Conservation (phyloP, 2,329 filamentous ascomycete genomes). For the Trichoderma koningii region DNA sequence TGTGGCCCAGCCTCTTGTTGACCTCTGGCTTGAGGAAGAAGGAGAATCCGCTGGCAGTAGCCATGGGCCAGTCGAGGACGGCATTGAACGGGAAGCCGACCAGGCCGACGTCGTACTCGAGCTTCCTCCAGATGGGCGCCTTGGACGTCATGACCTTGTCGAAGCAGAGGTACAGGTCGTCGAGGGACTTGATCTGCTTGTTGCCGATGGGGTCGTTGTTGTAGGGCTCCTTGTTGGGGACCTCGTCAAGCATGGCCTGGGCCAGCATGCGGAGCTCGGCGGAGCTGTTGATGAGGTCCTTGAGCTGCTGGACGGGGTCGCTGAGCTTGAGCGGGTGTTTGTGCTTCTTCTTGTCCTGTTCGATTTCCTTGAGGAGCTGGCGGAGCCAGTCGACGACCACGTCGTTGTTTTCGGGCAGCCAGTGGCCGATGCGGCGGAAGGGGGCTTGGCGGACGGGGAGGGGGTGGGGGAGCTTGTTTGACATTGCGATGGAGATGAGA, state of each 20-base stretch:
- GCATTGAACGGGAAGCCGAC: constrained; percentile 60
- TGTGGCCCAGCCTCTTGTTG: constrained; percentile 53
- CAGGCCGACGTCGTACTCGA: constrained; percentile 39
- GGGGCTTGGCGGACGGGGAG: constrained; percentile 7
- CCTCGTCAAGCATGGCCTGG: constrained; percentile 31
- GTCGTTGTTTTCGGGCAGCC: constrained; percentile 20
- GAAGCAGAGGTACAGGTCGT: constrained; percentile 32
- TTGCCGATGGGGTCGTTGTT: constrained; percentile 26
- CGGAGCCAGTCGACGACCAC: constrained; percentile 13
- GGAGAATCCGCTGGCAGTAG: constrained; percentile 53
- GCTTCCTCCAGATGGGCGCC: constrained; percentile 31
- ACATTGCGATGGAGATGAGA: not conserved
- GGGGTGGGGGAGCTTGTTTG: not conserved
- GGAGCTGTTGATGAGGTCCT: constrained; percentile 27
- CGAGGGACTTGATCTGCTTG: constrained; percentile 28
- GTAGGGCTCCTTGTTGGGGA: constrained; percentile 33
- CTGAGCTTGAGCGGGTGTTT: not conserved
- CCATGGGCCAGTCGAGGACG: constrained; percentile 62
- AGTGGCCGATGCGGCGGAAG: constrained; percentile 15
- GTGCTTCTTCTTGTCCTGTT: not conserved
- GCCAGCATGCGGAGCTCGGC: constrained; percentile 34
- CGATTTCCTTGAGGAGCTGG: constrained; percentile 15
- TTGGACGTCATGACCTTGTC: constrained; percentile 27
- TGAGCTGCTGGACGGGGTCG: constrained; percentile 16
- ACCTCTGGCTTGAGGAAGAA: constrained; percentile 56